phyloP scores from a whole-genome alignment of 2,329 filamentous ascomycete genomes.

The Pseudogymnoascus verrucosus region DNA sequence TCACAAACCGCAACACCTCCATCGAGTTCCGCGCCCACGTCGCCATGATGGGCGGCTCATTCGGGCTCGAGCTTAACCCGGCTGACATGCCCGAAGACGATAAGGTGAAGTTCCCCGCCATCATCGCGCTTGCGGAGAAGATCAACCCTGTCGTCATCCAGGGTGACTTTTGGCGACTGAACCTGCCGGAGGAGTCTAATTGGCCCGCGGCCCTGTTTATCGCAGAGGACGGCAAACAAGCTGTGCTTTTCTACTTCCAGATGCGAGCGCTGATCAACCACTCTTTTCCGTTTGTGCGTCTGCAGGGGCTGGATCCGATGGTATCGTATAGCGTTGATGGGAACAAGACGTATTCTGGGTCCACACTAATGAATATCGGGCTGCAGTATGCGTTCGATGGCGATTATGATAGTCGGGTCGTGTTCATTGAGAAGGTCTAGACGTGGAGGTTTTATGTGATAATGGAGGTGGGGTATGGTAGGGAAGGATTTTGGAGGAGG shows the following conservation, averaged over 20 bases:
- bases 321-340: neutral
- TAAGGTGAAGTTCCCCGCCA: conserved; percentile 41
- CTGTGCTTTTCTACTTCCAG: neutral
- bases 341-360: neutral
- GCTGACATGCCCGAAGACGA: conserved; percentile 43
- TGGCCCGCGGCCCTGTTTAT: conserved; percentile 56
- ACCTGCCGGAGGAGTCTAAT: conserved; percentile 49
- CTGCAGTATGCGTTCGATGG: neutral
- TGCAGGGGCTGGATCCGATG: neutral
- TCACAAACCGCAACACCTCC: conserved; percentile 47
- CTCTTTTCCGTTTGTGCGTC: neutral
- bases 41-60: conserved; percentile 61
- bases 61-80: conserved; percentile 57
- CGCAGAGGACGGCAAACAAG: conserved; percentile 36
- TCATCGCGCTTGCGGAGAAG: conserved; percentile 46
- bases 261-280: neutral
- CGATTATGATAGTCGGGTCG: neutral
- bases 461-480: too few species aligned
- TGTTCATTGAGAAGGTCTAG: neutral
- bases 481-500: too few species aligned
- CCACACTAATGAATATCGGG: neutral
- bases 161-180: conserved; percentile 53
- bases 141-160: conserved; percentile 52
- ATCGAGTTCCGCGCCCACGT: conserved; percentile 56
- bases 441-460: neutral